A percentile compares a stretch with the other conserved stretches of the same genome.
Conservation (phyloP, 192 early-diverging fungal genomes). For the Funneliformis geosporum region DNA sequence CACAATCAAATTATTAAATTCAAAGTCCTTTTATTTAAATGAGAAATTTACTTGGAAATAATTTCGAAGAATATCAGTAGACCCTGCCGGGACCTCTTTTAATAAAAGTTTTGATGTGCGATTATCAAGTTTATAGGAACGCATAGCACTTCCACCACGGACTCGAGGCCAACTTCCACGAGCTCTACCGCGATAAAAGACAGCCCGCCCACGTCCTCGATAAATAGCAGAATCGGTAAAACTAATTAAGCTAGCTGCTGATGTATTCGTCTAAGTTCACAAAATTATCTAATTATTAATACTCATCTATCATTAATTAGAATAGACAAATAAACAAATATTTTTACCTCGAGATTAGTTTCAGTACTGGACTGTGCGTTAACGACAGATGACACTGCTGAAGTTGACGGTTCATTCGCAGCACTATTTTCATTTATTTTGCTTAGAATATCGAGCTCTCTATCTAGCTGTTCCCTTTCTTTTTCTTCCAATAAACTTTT, state of each 20-base stretch:
- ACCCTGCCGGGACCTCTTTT: conserved; percentile 50
- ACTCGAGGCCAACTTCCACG: conserved; percentile 44
- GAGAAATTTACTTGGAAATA: conserved; percentile 65
- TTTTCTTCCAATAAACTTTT: conserved; percentile 46
- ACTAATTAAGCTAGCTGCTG: neutral
- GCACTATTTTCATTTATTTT: conserved; percentile 12
- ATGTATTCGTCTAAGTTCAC: neutral
- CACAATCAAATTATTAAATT: neutral
- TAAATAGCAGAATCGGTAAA: neutral
- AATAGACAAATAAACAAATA: neutral
- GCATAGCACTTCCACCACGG: conserved; percentile 43
- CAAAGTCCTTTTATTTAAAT: neutral
- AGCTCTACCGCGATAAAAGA: conserved; percentile 46
- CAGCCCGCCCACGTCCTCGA: conserved; percentile 52
- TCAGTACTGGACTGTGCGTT: conserved; percentile 42
- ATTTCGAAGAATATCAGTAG: conserved; percentile 48
- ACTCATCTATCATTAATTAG: neutral
- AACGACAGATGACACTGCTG: conserved; percentile 30
- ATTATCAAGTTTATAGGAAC: conserved; percentile 68
- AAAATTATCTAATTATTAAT: neutral
- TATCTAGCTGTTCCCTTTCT: conserved; percentile 51
- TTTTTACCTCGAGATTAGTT: conserved; percentile 62
- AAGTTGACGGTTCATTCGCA: conserved; percentile 10
- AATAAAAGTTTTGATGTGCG: conserved; percentile 68
- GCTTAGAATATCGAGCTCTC: conserved; percentile 53